Conservation (phyloP, 306 rosid species). For the Myrica gale region DNA sequence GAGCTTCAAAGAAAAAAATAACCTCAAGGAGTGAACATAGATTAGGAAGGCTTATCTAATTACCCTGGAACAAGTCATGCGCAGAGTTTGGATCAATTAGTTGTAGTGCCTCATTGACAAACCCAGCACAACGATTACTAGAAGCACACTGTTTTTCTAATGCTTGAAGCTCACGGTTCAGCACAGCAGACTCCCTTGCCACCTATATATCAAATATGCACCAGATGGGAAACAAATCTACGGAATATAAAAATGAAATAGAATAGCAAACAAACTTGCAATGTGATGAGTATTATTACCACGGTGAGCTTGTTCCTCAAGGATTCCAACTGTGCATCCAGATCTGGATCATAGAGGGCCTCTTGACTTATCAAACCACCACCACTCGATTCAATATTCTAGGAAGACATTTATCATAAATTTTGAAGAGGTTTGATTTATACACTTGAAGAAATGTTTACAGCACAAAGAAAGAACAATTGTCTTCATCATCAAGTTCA, state of each 20-base stretch:
- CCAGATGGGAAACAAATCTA: background rate
- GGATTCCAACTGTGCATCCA: conserved; percentile 62
- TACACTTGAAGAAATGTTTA: background rate
- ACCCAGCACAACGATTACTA: conserved; percentile 33
- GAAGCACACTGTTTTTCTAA: conserved; percentile 52
- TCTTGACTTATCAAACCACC: conserved; percentile 25
- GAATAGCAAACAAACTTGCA: conserved; percentile 14
- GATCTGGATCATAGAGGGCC: conserved; percentile 40
- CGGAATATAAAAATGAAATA: background rate
- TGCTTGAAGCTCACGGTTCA: conserved; percentile 59
- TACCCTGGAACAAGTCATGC: conserved; percentile 68
- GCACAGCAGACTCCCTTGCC: conserved; percentile 56
- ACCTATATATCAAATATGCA: conserved; percentile 44
- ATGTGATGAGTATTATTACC: conserved; percentile 37
- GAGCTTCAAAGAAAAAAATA: too few relatives aligned
- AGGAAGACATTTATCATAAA: conserved; percentile 10
- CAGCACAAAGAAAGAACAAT: background rate
- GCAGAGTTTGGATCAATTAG: conserved; percentile 33
- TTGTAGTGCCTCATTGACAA: conserved; percentile 51
- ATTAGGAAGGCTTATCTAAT: conserved; percentile 12
- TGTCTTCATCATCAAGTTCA: background rate
- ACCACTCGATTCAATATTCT: conserved; percentile 49
- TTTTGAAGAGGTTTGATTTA: background rate
- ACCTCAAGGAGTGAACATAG: background rate
- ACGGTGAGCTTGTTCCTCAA: conserved; percentile 52